Base-by-base conservation (phyloP, 177 flowering plant genomes). In the Vitis hybrid region DNA sequence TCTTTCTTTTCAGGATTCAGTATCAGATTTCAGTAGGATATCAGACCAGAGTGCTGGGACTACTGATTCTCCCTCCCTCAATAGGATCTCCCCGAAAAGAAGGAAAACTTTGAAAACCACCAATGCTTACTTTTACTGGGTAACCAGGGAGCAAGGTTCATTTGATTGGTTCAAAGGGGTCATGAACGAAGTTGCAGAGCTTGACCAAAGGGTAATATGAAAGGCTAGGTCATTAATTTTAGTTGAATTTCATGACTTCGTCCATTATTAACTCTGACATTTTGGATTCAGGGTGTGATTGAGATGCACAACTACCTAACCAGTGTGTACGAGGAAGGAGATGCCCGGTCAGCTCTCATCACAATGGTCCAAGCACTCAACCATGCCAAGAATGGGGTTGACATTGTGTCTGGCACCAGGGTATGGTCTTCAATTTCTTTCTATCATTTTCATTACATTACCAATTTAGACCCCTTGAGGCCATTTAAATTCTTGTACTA, bases 131-230 rank as follows among this genome's bases (percentile, higher is more conserved):
- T 96, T 96, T 75, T 96, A 96, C 69, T 96, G 98, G 99, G 97
- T 96, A n/a, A 96, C 99, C 0, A 91, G 97, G 56, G 99, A 96
- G 75, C 99, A 94, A 79, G 99, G 97, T 11, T 96, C 99, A 8
- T 96, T 96, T 77, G 99, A 96, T 78, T 96, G 99, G 99, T 96
- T 96, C 81, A 96, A 92, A 84, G 97, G 97, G 4, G 92, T 96
- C 56, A 94, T 96, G 99, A 86, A 96, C 80, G 99, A 96, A 88
- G 85, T 96, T 60, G 93, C 97, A 2, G 97, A 96, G 61, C 84
- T 88, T 59, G 99, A 96, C 85, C 92, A 88, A 65, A 85, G 88
- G 89, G 98, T 95, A 88, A 18, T 45, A 56, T 4, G 9, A 65
- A n/a, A n/a, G 4, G 4, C 8, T 15, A 3, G 21, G 26, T 40